Percentiles rank a stretch among this genome's conserved stretches.
phyloP scores from a whole-genome alignment of 2,329 filamentous ascomycete genomes.

The Parafenestella ontariensis region DNA sequence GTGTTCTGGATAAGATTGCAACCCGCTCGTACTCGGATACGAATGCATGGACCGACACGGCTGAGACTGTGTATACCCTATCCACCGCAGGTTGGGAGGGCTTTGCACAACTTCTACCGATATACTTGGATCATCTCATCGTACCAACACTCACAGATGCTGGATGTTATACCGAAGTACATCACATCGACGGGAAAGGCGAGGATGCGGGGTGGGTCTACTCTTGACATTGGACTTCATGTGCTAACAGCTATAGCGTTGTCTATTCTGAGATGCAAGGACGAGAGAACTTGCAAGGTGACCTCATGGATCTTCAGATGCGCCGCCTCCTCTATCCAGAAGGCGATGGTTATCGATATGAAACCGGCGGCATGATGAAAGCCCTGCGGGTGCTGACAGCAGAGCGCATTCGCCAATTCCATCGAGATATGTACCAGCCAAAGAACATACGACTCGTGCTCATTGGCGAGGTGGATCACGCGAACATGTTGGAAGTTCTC shows the following conservation, averaged over 20 bases:
- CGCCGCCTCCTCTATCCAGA: slow-evolving; percentile 85
- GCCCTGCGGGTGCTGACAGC: slow-evolving; percentile 84
- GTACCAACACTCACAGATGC: slow-evolving; percentile 91
- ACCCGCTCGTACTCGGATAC: slow-evolving; percentile 92
- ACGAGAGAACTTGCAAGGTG: slow-evolving; percentile 81
- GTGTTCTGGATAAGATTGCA: slow-evolving; percentile 90
- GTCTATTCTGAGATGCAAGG: slow-evolving; percentile 99
- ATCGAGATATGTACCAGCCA: slow-evolving; percentile 96
- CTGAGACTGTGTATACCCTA: slow-evolving; percentile 95
- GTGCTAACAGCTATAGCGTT: slow-evolving; percentile 60
- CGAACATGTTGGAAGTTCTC: slow-evolving; percentile 78
- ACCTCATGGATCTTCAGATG: slow-evolving; percentile 86
- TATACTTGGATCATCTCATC: slow-evolving; percentile 94
- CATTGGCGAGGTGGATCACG: slow-evolving; percentile 88
- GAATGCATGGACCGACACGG: slow-evolving; percentile 96
- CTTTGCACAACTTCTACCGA: slow-evolving; percentile 89
- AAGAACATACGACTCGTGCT: slow-evolving; percentile 92
- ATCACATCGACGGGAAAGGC: slow-evolving; percentile 91
- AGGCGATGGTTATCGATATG: slow-evolving; percentile 90
- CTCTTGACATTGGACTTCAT: not conserved
- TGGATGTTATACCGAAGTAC: slow-evolving; percentile 92
- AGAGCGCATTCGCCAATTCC: slow-evolving; percentile 91
- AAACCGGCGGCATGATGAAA: slow-evolving; percentile 98
- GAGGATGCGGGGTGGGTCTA: slow-evolving; percentile 76
- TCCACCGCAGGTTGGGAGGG: slow-evolving; percentile 97